These are phyloP conservation scores for Dipodascopsis uninucleata DNA, from an alignment of 805 yeast genomes.

Conservation along the genomic window DNA sequence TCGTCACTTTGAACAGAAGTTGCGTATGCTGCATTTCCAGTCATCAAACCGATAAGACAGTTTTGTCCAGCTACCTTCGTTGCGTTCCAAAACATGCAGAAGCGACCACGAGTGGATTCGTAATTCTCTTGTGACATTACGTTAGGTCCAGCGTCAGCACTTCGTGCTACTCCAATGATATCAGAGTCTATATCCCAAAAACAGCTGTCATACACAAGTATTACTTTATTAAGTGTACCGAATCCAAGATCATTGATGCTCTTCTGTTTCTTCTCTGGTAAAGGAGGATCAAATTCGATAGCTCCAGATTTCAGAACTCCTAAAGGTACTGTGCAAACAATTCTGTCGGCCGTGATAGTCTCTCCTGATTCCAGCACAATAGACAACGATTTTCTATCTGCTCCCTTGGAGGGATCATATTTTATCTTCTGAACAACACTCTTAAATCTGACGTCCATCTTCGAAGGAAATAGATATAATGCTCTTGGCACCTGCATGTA, in stretches of 20 bases:
- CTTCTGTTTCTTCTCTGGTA: conserved; percentile 42
- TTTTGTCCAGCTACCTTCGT: conserved; percentile 38
- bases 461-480: conserved; percentile 38
- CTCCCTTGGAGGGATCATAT: conserved; percentile 35
- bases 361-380: conserved; percentile 41
- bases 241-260: conserved; percentile 41
- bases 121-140: conserved; percentile 27
- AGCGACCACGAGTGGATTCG: conserved; percentile 36
- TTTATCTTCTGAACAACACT: conserved; percentile 40
- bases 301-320: conserved; percentile 41
- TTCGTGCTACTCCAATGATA: conserved; percentile 35
- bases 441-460: conserved; percentile 41
- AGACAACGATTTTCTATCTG: conserved; percentile 8
- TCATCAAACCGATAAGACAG: conserved; percentile 39
- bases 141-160: conserved; percentile 26
- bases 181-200: conserved; percentile 41
- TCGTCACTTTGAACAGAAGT: conserved; percentile 36
- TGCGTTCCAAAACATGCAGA: conserved; percentile 41
- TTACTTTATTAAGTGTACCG: conserved; percentile 41
- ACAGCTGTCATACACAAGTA: conserved; percentile 37
- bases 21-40: conserved; percentile 40
- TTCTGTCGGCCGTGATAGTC: conserved; percentile 40
- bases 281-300: conserved; percentile 41
- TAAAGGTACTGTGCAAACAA: conserved; percentile 41
- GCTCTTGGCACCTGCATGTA: conserved; percentile 39